phyloP scores from a whole-genome alignment of 306 rosid genomes.

The Lathyrus sativus region DNA sequence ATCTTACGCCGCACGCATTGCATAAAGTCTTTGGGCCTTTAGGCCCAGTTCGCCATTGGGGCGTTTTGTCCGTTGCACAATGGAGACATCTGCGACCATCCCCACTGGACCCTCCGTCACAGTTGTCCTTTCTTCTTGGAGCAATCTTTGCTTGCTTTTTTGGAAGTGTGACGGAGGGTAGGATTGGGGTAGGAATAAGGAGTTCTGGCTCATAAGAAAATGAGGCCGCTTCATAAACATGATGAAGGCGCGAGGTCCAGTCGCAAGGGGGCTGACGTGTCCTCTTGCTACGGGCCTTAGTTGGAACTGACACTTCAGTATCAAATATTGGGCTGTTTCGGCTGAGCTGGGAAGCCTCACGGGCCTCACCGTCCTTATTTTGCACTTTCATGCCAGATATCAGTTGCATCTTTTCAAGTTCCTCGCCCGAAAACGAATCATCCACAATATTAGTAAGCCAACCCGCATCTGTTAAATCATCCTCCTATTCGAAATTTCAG shows the following conservation, averaged over 20 bases:
- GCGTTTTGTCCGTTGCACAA: constrained; percentile 81
- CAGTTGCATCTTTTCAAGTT: constrained; percentile 64
- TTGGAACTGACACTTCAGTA: constrained; percentile 63
- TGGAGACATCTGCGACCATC: constrained; percentile 74
- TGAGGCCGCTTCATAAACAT: constrained; percentile 46
- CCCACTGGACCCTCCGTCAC: constrained; percentile 14
- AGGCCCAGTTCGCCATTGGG: constrained; percentile 89
- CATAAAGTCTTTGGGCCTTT: constrained; percentile 77
- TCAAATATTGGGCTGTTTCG: constrained; percentile 51
- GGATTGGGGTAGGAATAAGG: constrained; percentile 23
- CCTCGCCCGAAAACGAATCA: constrained; percentile 81
- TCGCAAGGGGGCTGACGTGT: constrained; percentile 74
- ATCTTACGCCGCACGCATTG: constrained; percentile 80
- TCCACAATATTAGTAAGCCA: constrained; percentile 83
- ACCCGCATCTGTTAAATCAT: constrained; percentile 76
- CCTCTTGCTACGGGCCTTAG: constrained; percentile 87
- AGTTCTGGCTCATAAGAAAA: constrained; percentile 34
- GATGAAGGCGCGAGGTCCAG: constrained; percentile 71
- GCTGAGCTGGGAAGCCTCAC: constrained; percentile 39
- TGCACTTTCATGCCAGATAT: constrained; percentile 68
- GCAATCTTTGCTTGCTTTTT: constrained; percentile 42
- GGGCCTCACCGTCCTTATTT: constrained; percentile 30
- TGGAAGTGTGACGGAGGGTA: neutral
- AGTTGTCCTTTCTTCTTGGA: constrained; percentile 51
- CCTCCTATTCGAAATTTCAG: constrained; percentile 52